A percentile compares a stretch with the other conserved stretches of the same genome.
phyloP scores from a whole-genome alignment of 768 basidiomycete genomes.

The Pulveroboletus frians region DNA sequence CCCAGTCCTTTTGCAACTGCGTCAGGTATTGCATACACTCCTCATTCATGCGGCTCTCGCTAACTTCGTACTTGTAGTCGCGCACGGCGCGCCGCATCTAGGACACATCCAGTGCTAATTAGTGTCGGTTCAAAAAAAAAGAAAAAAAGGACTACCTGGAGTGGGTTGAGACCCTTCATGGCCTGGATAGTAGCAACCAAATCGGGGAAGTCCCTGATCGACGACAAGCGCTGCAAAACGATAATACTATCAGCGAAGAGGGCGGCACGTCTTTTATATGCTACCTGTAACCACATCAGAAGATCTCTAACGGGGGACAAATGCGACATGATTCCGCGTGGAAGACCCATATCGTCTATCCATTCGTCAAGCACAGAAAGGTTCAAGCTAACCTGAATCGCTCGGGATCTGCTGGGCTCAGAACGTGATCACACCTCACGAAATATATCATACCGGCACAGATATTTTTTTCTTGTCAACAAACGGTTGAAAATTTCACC shows the following conservation, averaged over 20 bases:
- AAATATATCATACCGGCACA: slow-evolving; percentile 63
- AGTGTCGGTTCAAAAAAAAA: not conserved
- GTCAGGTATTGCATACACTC: slow-evolving; percentile 93
- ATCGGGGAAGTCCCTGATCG: slow-evolving; percentile 80
- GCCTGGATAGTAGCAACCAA: slow-evolving; percentile 87
- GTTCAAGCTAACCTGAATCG: slow-evolving; percentile 87
- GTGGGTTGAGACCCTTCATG: slow-evolving; percentile 82
- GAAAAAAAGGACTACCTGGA: slow-evolving; percentile 56
- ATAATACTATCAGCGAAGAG: not conserved
- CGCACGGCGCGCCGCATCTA: slow-evolving; percentile 91
- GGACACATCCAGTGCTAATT: not conserved
- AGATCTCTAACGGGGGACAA: slow-evolving; percentile 82
- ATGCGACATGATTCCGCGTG: slow-evolving; percentile 72
- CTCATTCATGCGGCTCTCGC: slow-evolving; percentile 87
- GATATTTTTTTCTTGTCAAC: slow-evolving; percentile 86
- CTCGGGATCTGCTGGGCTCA: slow-evolving; percentile 53
- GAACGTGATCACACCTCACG: not conserved
- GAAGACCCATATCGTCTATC: slow-evolving; percentile 77
- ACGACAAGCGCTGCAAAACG: slow-evolving; percentile 65
- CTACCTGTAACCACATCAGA: slow-evolving; percentile 79
- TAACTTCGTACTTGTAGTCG: slow-evolving; percentile 92
- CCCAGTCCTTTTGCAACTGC: slow-evolving; percentile 97
- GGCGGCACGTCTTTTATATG: not conserved
- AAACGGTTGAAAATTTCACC: slow-evolving; percentile 85
- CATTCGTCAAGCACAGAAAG: slow-evolving; percentile 84